Evolutionary conservation across 805 yeast genomes (phyloP).

Genomic region (Novakomyces olei): DNA sequence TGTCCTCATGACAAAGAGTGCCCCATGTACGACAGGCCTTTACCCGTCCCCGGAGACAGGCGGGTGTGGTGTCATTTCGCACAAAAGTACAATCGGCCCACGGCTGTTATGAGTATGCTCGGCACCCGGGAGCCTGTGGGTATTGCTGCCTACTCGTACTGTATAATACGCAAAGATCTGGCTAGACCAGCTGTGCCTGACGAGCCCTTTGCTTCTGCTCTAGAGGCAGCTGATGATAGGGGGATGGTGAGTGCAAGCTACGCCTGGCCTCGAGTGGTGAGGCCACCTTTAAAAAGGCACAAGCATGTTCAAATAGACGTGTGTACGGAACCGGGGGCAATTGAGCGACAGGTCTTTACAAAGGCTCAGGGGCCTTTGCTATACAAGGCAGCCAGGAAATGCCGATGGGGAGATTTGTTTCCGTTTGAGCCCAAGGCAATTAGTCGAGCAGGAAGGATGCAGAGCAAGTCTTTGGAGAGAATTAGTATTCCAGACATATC

Average conservation of each 20-base stretch:
- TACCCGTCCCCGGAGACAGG: no score
- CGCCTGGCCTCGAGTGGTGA: conserved; percentile 3
- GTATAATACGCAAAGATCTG: background rate
- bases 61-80: background rate
- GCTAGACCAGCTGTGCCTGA: background rate
- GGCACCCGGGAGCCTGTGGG: background rate
- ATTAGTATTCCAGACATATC: no score
- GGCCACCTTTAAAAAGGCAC: background rate
- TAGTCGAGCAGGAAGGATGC: no score
- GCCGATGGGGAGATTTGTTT: background rate
- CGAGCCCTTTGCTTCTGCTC: background rate
- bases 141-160: background rate
- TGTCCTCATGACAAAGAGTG: conserved; percentile 4
- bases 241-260: background rate
- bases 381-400: conserved; percentile 2
- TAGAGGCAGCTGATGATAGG: background rate
- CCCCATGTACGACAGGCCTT: conserved; percentile 1
- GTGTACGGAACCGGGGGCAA: background rate
- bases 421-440: background rate
- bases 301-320: conserved; percentile 2
- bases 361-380: conserved; percentile 1
- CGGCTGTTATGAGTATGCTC: background rate
- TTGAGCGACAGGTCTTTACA: background rate
- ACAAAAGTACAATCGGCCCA: background rate
- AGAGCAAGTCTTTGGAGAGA: no score